Evolutionary conservation across 1,284 basidiomycete genomes (phyloP), one percentile per base, ranked within the genome.

Genomic region (Volvariella surrecta): DNA sequence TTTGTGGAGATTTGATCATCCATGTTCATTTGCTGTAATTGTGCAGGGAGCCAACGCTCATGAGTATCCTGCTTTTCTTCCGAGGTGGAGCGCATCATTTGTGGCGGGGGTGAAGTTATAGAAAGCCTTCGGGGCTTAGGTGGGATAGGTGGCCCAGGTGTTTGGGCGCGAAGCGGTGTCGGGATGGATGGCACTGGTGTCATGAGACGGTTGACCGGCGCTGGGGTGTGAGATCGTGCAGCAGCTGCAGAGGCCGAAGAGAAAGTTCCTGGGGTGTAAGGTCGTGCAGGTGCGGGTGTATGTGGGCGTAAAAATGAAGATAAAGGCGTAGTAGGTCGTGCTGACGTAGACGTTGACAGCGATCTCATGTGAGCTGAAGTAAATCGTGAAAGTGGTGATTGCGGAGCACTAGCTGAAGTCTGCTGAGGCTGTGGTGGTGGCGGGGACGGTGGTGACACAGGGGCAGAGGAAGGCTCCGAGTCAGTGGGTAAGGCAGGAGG

Each of bases 21-120:
- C 24, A 11, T 28, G 24, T 28, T 28, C 24, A 28, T 28, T 28
- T 28, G 24, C 24, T 28, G 24, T 28, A 28, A 11, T 11, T 50
- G 45, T 11, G 68, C 64, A 3, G 73, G 74, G 41, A 75, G 62
- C 74, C 75, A 76, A 31, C 69, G 64, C 52, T 76, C 68, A 42
- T 71, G 73, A 31, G 72, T 61, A 32, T 64, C 58, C 15, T 59
- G 59, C 54, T 70, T 74, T 59, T 78, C 74, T 50, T 76, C 74
- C 32, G 73, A 73, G 45, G 71, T 61, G 22, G 70, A 68, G 40
- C 73, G 65, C 35, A 57, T 52, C 54, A 73, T 68, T 62, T 70
- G 69, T 39, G 66, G 63, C 39, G 24, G 24, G 6, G 74, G 69
- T 34, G 67, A 66, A n/a, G 67, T 58, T 13, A 58, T 57, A 1